Evolutionary conservation across 495 filamentous ascomycete genomes (phyloP).

Genomic region (Halenospora varia): DNA sequence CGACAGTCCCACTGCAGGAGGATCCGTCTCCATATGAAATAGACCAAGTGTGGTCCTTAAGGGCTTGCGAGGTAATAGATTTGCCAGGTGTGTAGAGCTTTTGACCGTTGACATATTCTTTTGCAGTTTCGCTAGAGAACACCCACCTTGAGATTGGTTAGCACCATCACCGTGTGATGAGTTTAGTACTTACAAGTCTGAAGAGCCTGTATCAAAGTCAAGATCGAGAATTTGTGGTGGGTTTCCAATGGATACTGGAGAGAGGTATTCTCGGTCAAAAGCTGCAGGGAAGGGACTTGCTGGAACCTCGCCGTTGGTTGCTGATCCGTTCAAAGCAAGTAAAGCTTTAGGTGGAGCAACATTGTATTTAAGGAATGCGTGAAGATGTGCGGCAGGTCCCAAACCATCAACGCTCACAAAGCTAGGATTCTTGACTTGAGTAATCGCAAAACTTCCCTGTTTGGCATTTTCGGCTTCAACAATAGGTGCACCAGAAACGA

Average conservation of each 20-base stretch:
- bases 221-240: constrained; percentile 51
- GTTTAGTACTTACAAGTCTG: constrained; percentile 50
- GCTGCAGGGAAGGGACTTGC: constrained; percentile 50
- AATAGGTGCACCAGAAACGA: not conserved
- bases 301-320: constrained; percentile 46
- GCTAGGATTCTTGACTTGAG: not conserved
- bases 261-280: constrained; percentile 52
- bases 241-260: constrained; percentile 49
- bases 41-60: constrained; percentile 55
- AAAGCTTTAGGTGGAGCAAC: not conserved
- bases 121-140: constrained; percentile 41
- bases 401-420: not conserved
- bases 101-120: constrained; percentile 50
- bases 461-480: not conserved
- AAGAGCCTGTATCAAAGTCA: constrained; percentile 57
- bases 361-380: constrained; percentile 4
- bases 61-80: constrained; percentile 41
- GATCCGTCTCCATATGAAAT: constrained; percentile 74
- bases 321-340: not conserved
- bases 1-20: constrained; percentile 61
- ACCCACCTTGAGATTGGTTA: constrained; percentile 45
- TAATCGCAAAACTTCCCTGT: not conserved
- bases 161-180: not conserved
- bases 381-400: not conserved
- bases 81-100: constrained; percentile 51